phyloP scores from a whole-genome alignment of 371 early-diverging fungal species.

The Lichtheimia hyalospora region DNA sequence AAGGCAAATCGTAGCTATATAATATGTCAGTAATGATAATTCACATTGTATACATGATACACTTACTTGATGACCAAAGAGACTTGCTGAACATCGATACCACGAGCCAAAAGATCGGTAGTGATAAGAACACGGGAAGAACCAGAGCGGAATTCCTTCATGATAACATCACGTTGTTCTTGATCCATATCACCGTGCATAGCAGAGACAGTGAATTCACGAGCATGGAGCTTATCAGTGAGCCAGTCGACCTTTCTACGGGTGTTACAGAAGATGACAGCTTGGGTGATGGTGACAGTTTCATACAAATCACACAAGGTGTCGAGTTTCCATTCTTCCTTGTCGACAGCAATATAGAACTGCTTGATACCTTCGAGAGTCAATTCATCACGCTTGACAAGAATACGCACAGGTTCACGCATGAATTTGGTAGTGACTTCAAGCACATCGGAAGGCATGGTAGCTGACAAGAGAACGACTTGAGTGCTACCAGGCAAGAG shows the following conservation, averaged over 20 bases:
- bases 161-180: constrained; percentile 93
- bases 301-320: constrained; percentile 92
- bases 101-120: constrained; percentile 98
- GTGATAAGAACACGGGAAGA: constrained; percentile 95
- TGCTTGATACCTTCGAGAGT: constrained; percentile 94
- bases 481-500: constrained; percentile 82
- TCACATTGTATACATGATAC: too few species aligned
- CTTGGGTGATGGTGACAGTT: constrained; percentile 90
- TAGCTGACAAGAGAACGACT: constrained; percentile 89
- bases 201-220: constrained; percentile 90
- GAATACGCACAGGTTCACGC: constrained; percentile 87
- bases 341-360: constrained; percentile 90
- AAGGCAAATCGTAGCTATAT: constrained; percentile 95
- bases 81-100: constrained; percentile 99
- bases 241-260: constrained; percentile 92
- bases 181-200: constrained; percentile 98
- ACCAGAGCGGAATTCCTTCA: constrained; percentile 96
- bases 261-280: constrained; percentile 96
- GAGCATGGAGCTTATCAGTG: constrained; percentile 77
- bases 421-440: constrained; percentile 92
- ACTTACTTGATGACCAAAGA: constrained; percentile 81
- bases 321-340: constrained; percentile 87
- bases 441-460: constrained; percentile 90
- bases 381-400: constrained; percentile 95
- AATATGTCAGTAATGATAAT: neutral